Evolutionary conservation across 768 basidiomycete species (phyloP).

Genomic region (Mycena albidolilacea): DNA sequence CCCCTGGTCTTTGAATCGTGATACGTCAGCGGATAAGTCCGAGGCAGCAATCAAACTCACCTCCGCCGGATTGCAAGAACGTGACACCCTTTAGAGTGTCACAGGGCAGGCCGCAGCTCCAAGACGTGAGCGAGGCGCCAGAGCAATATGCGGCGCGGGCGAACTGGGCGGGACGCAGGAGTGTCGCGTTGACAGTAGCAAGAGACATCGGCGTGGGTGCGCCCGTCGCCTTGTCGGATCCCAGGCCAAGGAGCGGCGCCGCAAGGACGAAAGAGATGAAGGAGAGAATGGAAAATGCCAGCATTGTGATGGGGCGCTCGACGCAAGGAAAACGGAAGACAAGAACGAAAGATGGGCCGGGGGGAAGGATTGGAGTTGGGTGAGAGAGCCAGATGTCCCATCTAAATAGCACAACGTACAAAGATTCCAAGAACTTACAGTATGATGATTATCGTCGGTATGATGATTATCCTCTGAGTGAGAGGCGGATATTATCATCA

Average conservation of each 20-base stretch:
- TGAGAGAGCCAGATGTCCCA: not conserved
- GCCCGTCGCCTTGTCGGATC: slow-evolving; percentile 9
- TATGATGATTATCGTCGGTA: no score
- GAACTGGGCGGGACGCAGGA: slow-evolving; percentile 52
- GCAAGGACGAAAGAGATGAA: not conserved
- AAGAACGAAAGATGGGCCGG: not conserved
- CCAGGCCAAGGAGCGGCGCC: not conserved
- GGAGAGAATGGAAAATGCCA: not conserved
- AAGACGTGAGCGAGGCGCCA: slow-evolving; percentile 46
- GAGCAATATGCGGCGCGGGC: slow-evolving; percentile 56
- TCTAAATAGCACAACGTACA: not conserved
- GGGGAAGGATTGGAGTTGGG: not conserved
- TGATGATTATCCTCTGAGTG: not conserved
- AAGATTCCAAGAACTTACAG: not conserved
- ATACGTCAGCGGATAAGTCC: not conserved
- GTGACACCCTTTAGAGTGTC: slow-evolving; percentile 19
- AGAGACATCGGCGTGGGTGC: slow-evolving; percentile 28
- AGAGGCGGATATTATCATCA: not conserved
- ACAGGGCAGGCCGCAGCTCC: slow-evolving; percentile 36
- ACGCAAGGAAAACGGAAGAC: not conserved
- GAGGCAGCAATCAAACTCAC: slow-evolving; percentile 40
- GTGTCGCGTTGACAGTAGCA: slow-evolving; percentile 28
- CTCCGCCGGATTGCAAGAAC: slow-evolving; percentile 49
- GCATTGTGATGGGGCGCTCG: not conserved
- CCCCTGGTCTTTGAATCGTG: slow-evolving; percentile 47